These are phyloP conservation scores for Lasiodiplodia hormozganensis DNA, from an alignment of 2,329 filamentous ascomycete genomes.

Conservation along the genomic window DNA sequence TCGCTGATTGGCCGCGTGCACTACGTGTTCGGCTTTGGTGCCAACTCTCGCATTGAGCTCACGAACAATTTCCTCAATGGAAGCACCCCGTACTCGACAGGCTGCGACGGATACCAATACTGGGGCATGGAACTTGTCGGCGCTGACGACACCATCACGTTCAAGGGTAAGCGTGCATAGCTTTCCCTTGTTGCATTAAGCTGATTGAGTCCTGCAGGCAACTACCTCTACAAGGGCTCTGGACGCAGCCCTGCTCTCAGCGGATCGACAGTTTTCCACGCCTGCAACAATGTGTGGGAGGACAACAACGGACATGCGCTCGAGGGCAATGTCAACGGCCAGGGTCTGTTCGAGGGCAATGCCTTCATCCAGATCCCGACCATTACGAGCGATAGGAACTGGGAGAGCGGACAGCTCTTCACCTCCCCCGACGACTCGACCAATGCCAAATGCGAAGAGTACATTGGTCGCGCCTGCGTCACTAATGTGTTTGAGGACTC, in stretches of 20 bases:
- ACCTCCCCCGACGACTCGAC: slow-evolving; percentile 27
- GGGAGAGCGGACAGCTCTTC: slow-evolving; percentile 30
- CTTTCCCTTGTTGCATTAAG: neutral
- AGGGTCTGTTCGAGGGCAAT: slow-evolving; percentile 35
- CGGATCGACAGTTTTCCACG: slow-evolving; percentile 35
- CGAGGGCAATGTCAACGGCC: slow-evolving; percentile 29
- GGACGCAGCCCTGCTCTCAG: slow-evolving; percentile 35
- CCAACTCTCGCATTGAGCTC: slow-evolving; percentile 35
- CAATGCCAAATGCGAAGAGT: slow-evolving; percentile 27
- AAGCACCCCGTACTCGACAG: slow-evolving; percentile 33
- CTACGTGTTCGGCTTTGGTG: slow-evolving; percentile 33
- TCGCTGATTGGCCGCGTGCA: slow-evolving; percentile 35
- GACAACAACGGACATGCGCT: slow-evolving; percentile 35
- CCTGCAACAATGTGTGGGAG: slow-evolving; percentile 35
- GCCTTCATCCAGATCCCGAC: slow-evolving; percentile 32
- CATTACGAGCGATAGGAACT: slow-evolving; percentile 14
- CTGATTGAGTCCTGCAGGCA: slow-evolving; percentile 1
- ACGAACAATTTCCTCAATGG: slow-evolving; percentile 38
- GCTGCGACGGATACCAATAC: slow-evolving; percentile 38
- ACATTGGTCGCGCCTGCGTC: slow-evolving; percentile 31
- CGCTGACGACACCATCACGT: slow-evolving; percentile 34
- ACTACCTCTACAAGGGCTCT: slow-evolving; percentile 39
- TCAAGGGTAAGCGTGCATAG: slow-evolving; percentile 25
- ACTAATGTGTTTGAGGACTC: slow-evolving; percentile 29
- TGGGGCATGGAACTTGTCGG: slow-evolving; percentile 36